Base-by-base conservation (phyloP, 495 filamentous ascomycete genomes). In the Neurospora discreta region DNA sequence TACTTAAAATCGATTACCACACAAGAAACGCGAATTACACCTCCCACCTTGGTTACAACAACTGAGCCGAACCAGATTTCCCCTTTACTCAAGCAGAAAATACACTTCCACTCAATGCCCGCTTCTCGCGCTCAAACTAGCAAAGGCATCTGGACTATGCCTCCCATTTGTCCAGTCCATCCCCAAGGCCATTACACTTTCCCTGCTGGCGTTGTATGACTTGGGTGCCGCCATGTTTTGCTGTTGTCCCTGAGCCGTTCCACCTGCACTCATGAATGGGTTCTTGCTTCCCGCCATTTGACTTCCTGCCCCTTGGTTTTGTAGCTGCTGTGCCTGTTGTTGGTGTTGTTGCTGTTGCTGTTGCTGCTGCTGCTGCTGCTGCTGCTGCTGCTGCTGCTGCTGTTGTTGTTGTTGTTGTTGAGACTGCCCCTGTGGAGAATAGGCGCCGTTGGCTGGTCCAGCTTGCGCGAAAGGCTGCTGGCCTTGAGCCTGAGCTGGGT, bases 91-190 rank as follows among this genome's bases (percentile, higher is more conserved):
- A 5, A 58, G 20, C 26, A 15, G 23, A 58, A 7, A 6, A 26
- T 0, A 23, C 46, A 23, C 2, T 26, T 15, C 5, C 6, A 65
- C 26, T 60, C 15, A 65, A 65, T 65, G 26, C 13, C 52, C 52
- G 52, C 52, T 74, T 73, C 84, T 80, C 43, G 93, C 90, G 79
- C 94, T 98, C 78, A 99, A 83, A 75, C 92, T 94, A n/a, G 94
- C 91, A 87, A 98, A 99, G 39, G 95, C 95, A 83, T 99, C 95
- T 20, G 95, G 95, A 76, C 93, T 97, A 80, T 98, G 94, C 60
- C 95, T 86, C 10, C 95, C 94, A 73, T 87, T 88, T 44, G 86
- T 89, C 83, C 84, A 86, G 85, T 90, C 83, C 89, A 89, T 52
- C 75, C 88, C 90, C 73, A 80, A 83, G 71, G 83, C 92, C 79